A percentile compares a stretch with the other conserved stretches of the same genome.
Conservation (phyloP, 2,329 filamentous ascomycete species). For the Cryphonectria japonica region DNA sequence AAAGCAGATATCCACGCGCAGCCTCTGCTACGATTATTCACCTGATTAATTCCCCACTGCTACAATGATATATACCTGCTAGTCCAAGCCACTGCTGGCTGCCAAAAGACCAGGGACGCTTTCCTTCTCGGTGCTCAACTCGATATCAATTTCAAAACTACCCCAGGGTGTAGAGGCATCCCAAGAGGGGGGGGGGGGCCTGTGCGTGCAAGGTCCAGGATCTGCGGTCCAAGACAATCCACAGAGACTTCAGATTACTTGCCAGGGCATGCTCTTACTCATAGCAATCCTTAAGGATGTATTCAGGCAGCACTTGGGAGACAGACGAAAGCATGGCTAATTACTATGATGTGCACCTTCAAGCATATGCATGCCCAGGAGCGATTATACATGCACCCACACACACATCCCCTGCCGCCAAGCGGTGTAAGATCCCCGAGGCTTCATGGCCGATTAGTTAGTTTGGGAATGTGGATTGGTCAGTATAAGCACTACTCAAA, state of each 20-base stretch:
- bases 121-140: not conserved
- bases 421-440: too few species aligned
- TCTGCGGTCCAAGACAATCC: not conserved
- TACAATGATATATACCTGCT: not conserved
- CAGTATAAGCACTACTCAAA: too few species aligned
- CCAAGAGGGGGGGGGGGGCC: not conserved
- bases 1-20: not conserved
- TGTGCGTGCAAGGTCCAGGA: not conserved
- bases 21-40: not conserved
- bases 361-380: too few species aligned
- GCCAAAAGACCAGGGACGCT: not conserved
- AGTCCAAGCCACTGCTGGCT: not conserved
- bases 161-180: not conserved
- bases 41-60: not conserved
- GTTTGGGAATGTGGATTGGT: too few species aligned
- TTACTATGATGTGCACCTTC: too few species aligned
- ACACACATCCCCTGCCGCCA: too few species aligned
- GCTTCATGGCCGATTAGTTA: too few species aligned
- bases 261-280: not conserved
- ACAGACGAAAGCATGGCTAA: too few species aligned
- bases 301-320: not conserved
- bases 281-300: not conserved
- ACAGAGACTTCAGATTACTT: not conserved
- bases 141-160: not conserved
- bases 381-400: too few species aligned